Evolutionary conservation across 192 early-diverging fungal species (phyloP).

Genomic region (Gryganskiella cystojenkinii): DNA sequence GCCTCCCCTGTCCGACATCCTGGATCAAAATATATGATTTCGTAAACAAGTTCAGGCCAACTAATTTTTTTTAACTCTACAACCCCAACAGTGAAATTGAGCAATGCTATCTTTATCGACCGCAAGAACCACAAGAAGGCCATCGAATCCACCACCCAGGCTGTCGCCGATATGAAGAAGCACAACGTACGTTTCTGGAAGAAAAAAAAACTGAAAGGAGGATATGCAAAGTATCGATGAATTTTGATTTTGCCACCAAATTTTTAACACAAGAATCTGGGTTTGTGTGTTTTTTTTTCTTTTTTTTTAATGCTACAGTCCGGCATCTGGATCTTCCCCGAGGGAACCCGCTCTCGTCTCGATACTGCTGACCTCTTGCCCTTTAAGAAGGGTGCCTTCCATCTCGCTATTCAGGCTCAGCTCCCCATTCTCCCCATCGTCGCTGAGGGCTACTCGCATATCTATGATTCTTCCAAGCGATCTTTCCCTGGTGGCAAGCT

Average conservation of each 20-base stretch:
- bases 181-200: slow-evolving; percentile 73
- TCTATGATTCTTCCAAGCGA: slow-evolving; percentile 65
- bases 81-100: slow-evolving; percentile 76
- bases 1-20: not conserved
- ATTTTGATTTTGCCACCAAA: too few relatives aligned
- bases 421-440: slow-evolving; percentile 93
- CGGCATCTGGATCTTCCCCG: slow-evolving; percentile 89
- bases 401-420: slow-evolving; percentile 85
- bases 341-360: slow-evolving; percentile 87
- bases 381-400: slow-evolving; percentile 98
- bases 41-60: too few relatives aligned
- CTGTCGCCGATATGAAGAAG: slow-evolving; percentile 78
- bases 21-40: too few relatives aligned
- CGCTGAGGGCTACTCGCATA: slow-evolving; percentile 72
- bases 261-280: too few relatives aligned
- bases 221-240: too few relatives aligned
- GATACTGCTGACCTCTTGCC: slow-evolving; percentile 78
- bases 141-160: slow-evolving; percentile 78
- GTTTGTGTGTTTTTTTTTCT: not conserved
- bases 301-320: slow-evolving; percentile 42
- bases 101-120: slow-evolving; percentile 89
- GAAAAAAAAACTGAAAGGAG: too few relatives aligned
- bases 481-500: slow-evolving; percentile 64
- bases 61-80: too few relatives aligned
- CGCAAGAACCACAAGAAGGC: slow-evolving; percentile 83